Conservation (phyloP, 2,329 filamentous ascomycete genomes). For the Sordariomycetes sp. region DNA sequence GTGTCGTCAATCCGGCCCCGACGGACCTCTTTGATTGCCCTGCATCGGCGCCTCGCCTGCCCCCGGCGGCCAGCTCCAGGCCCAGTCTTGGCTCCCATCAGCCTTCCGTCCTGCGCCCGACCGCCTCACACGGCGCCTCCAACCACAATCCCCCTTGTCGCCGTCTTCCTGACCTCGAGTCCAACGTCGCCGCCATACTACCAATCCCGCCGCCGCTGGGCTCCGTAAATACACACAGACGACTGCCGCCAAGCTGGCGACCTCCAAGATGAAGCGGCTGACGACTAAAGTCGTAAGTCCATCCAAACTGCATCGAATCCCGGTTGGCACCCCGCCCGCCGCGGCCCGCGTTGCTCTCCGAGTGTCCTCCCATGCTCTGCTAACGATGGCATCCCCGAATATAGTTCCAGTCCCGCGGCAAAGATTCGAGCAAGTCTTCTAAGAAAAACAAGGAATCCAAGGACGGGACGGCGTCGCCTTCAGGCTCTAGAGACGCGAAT, state of each 20-base stretch:
- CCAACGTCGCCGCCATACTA: neutral
- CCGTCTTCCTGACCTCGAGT: neutral
- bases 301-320: neutral
- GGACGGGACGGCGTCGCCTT: constrained; percentile 70
- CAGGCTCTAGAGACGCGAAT: constrained; percentile 35
- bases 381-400: neutral
- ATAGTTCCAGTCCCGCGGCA: constrained; percentile 51
- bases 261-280: constrained; percentile 82
- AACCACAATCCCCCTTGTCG: neutral
- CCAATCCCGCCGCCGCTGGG: neutral
- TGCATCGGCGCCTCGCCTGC: neutral
- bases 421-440: constrained; percentile 72
- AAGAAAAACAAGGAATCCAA: constrained; percentile 62
- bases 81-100: neutral
- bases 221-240: neutral
- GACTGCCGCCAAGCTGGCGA: constrained; percentile 1
- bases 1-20: neutral
- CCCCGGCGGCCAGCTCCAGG: neutral
- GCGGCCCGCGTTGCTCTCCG: neutral
- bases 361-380: neutral
- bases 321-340: neutral
- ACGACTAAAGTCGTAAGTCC: constrained; percentile 87
- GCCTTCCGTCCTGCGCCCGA: neutral
- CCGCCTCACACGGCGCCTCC: neutral
- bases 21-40: neutral